Evolutionary conservation across 306 rosid genomes (phyloP), one percentile per base, ranked within the genome.

Genomic region (Lagenaria siceraria): DNA sequence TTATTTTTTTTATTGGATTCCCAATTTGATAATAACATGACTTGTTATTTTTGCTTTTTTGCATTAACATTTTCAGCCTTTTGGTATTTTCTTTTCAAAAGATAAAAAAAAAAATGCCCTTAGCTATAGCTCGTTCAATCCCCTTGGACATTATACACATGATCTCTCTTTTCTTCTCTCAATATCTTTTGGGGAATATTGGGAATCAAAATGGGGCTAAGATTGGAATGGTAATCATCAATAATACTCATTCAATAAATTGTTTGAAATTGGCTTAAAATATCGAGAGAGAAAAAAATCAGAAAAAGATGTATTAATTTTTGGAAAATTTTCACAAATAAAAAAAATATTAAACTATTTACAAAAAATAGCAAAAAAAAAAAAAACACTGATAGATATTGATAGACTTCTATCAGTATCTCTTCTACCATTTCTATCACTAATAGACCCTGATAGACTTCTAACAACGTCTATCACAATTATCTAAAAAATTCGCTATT

Each of bases 21-120:
- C 74, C 74, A 40, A 38, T 42, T 68, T 68, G 48, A 38, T 64
- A 68, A 69, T 42, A 69, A 42, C 75, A 22, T 69, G 53, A 2
- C 21, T 69, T 69, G 33, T 66, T 66, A 22, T 61, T 69, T 63
- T 12, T 69, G 54, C 75, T 69, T 69, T 68, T 69, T 69, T 51
- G 55, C 75, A 40, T 43, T 42, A 40, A 42, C 54, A 69, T 40
- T 69, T 40, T 22, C 73, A 35, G 12, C 55, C 75, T 42, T 69
- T 69, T 42, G n/a, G 49, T 48, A 10, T 69, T 43, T 43, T 24
- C 53, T 69, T 69, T 42, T 43, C 33, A 69, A 43, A 69, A 69
- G 11, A 21, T 69, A 21, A 69, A 69, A 38, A 19, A 21, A 69
- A 69, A 38, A 19, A 8, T 17, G 8, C 53, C 35, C 4, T 15